Evolutionary conservation across 208 protist genomes (phyloP).

Genomic region (Trypanosoma congolense): DNA sequence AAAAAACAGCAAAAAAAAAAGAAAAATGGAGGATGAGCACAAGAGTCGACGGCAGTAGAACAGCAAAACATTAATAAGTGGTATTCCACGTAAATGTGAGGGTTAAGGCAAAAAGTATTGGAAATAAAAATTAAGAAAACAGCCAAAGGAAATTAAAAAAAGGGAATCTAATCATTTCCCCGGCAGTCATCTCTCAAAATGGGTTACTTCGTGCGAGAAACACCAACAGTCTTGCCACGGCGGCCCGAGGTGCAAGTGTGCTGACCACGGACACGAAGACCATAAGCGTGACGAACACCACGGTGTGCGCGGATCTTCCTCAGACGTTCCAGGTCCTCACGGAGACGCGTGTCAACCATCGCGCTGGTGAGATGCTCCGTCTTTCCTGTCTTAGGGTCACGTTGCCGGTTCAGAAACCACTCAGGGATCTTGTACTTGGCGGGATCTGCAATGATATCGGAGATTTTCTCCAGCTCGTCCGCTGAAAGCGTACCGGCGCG

Average conservation of each 20-base stretch:
- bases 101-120: no score
- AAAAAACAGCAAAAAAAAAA: constrained; percentile 8
- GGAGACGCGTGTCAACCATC: constrained; percentile 95
- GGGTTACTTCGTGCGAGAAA: constrained; percentile 64
- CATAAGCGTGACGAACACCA: constrained; percentile 98
- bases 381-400: constrained; percentile 98
- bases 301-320: constrained; percentile 99
- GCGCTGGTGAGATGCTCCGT: constrained; percentile 96
- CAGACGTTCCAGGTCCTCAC: constrained; percentile 99
- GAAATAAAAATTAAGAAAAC: constrained; percentile 11
- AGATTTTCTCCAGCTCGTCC: constrained; percentile 96
- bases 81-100: no score
- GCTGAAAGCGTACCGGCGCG: constrained; percentile 87
- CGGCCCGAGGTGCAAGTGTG: constrained; percentile 99
- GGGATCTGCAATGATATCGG: constrained; percentile 97
- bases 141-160: constrained; percentile 10
- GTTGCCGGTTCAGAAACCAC: constrained; percentile 99
- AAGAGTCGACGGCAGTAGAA: no score
- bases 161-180: neutral
- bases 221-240: constrained; percentile 90
- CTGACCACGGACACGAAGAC: constrained; percentile 99
- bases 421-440: constrained; percentile 99
- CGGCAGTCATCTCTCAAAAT: neutral
- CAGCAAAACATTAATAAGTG: no score
- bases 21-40: constrained; percentile 1